Base-by-base conservation (phyloP, 73 alveolate species). In the Uronychia setigera region DNA sequence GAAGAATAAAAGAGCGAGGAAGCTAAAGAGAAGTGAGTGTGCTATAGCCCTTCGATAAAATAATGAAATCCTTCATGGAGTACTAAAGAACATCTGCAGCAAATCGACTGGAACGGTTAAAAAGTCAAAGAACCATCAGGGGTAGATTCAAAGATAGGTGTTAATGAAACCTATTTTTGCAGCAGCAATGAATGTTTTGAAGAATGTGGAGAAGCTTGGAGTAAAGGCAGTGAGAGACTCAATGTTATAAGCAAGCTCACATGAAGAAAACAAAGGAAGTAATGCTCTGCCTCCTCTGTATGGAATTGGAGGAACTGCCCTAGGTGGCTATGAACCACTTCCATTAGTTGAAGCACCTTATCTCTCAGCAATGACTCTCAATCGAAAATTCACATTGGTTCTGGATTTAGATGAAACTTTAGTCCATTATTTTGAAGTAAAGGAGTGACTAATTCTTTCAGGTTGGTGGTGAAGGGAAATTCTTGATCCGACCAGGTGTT, bases 341-440 rank as follows among this genome's bases (percentile, higher is more conserved):
- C 92, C 92, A 28, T n/a, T 58, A 26, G 92, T 84, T 1, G 87
- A 88, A 19, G 87, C 97, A 0, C 99, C 99, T 0, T 96, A 87
- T 81, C 82, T 96, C 57, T 89, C 93, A 0, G 87, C 92, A 0
- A 83, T 86, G 9, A 85, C 77, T 1, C n/a, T n/a, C n/a, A 86
- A 91, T 59, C 88, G 85, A 57, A 81, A 86, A 0, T 98, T 94
- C 90, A 96, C 99, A 84, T 84, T 98, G 57, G 99, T 97, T 0
- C 89, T 97, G 76, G 99, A 98, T 92, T 88, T 98, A 79, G 99
- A 98, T 90, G 99, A 98, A 89, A 98, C 99, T 57, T 81, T 98
- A 83, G 99, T 97, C 26, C 99, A 98, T 90, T 98, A 92, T 93
- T 94, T 93, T 78, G 98, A 98, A 80, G 95, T 92, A 9, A 94